Conservation (phyloP, 805 yeast species). For the Lachancea thermotolerans region DNA sequence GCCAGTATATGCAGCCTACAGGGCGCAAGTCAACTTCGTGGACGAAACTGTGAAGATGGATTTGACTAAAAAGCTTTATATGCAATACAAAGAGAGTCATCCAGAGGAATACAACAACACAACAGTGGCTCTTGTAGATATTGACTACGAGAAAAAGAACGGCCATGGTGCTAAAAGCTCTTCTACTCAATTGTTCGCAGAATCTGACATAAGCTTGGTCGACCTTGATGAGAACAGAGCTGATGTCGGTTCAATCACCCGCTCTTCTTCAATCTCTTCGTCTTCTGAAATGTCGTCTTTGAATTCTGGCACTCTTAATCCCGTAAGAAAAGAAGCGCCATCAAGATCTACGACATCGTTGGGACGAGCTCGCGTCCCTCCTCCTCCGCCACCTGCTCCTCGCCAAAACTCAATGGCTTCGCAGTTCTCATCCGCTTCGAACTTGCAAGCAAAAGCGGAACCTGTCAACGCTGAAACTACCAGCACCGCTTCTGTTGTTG, state of each 20-base stretch:
- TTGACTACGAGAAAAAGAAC: slow-evolving; percentile 9
- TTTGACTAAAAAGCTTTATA: slow-evolving; percentile 53
- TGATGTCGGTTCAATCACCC: not conserved
- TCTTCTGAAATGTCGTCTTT: slow-evolving; percentile 7
- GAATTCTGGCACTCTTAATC: slow-evolving; percentile 12
- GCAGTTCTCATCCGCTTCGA: not conserved
- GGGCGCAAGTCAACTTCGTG: slow-evolving; percentile 57
- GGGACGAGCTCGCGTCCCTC: slow-evolving; percentile 13
- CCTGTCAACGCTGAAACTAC: not conserved
- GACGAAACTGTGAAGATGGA: slow-evolving; percentile 54
- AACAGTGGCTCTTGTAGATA: slow-evolving; percentile 15
- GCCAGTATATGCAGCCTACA: slow-evolving; percentile 82
- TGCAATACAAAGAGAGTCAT: slow-evolving; percentile 41
- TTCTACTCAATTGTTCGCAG: not conserved
- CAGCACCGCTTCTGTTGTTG: slow-evolving; percentile 7
- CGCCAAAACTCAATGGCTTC: not conserved
- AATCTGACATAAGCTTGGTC: slow-evolving; percentile 10
- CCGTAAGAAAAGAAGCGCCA: slow-evolving; percentile 10
- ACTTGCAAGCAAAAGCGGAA: not conserved
- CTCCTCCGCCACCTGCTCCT: slow-evolving; percentile 18
- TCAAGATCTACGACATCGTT: slow-evolving; percentile 4
- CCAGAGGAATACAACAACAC: slow-evolving; percentile 23
- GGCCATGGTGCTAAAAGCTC: not conserved
- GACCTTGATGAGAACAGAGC: slow-evolving; percentile 8
- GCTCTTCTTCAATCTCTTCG: slow-evolving; percentile 5